phyloP scores from a whole-genome alignment of 2,329 filamentous ascomycete genomes.

The Colletotrichum lupini region DNA sequence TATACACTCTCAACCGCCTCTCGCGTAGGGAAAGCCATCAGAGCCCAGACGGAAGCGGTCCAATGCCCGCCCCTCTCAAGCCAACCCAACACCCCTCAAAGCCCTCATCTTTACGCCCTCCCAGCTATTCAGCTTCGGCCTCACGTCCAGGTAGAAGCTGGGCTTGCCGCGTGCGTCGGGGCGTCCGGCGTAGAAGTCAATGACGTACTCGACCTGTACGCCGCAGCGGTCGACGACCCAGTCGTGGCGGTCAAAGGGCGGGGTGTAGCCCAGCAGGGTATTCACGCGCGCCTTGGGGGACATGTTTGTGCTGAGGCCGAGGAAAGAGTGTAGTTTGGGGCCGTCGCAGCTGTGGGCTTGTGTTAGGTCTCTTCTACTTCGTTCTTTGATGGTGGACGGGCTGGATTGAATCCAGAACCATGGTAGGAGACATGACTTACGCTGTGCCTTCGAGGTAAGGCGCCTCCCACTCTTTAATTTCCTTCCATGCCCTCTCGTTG shows the following conservation, averaged over 20 bases:
- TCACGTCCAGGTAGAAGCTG: slow-evolving; percentile 75
- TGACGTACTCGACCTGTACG: slow-evolving; percentile 89
- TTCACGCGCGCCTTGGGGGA: slow-evolving; percentile 88
- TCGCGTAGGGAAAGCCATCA: background rate
- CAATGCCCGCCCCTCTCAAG: slow-evolving; percentile 43
- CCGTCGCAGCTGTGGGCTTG: slow-evolving; percentile 67
- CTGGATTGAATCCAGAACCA: background rate
- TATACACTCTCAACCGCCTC: background rate
- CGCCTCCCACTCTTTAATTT: slow-evolving; percentile 90
- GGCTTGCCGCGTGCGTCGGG: slow-evolving; percentile 52
- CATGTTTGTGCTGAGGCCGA: slow-evolving; percentile 75
- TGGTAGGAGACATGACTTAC: slow-evolving; percentile 51
- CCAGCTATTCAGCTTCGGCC: slow-evolving; percentile 75
- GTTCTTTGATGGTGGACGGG: background rate
- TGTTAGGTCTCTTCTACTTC: background rate
- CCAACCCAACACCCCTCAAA: slow-evolving; percentile 60
- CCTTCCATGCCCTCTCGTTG: slow-evolving; percentile 94
- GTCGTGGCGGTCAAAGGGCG: slow-evolving; percentile 95
- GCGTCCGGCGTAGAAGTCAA: slow-evolving; percentile 93
- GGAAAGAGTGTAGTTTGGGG: slow-evolving; percentile 85
- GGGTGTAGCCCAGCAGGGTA: slow-evolving; percentile 85
- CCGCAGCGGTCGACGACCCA: slow-evolving; percentile 97
- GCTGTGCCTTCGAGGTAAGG: slow-evolving; percentile 69
- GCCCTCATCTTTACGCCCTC: slow-evolving; percentile 76
- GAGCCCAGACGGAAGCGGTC: background rate